A percentile compares a stretch with the other conserved stretches of the same genome.
phyloP scores from a whole-genome alignment of 1,139 yeast species.

The Kodamaea ohmeri region DNA sequence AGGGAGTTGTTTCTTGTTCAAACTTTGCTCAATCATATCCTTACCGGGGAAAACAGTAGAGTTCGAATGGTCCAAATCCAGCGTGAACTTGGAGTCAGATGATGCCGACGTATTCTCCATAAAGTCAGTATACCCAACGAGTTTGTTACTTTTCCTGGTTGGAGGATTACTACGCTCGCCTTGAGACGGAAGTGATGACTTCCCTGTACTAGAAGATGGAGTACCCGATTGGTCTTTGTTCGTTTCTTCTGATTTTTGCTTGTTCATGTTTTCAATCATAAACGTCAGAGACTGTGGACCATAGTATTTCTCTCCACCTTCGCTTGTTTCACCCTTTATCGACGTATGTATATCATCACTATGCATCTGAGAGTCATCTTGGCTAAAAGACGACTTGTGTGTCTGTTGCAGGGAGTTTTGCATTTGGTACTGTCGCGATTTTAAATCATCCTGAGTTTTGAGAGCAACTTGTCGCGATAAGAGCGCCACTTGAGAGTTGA shows the following conservation, averaged over 20 bases:
- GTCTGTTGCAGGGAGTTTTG: neutral
- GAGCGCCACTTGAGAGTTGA: slow-evolving; percentile 15
- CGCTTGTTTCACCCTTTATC: slow-evolving; percentile 18
- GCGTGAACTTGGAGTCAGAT: slow-evolving; percentile 14
- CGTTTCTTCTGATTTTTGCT: slow-evolving; percentile 11
- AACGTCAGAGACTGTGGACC: slow-evolving; percentile 50
- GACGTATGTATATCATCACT: neutral
- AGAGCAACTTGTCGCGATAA: slow-evolving; percentile 3
- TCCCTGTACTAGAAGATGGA: neutral
- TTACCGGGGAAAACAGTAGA: slow-evolving; percentile 9
- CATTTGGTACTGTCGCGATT: neutral
- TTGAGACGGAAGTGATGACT: neutral
- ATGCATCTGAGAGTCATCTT: neutral
- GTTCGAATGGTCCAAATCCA: slow-evolving; percentile 13
- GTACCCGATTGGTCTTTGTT: slow-evolving; percentile 2
- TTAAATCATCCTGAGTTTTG: neutral
- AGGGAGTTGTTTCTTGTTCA: slow-evolving; percentile 31
- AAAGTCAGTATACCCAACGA: slow-evolving; percentile 4
- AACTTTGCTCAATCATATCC: slow-evolving; percentile 26
- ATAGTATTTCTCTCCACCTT: slow-evolving; percentile 40
- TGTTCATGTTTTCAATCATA: slow-evolving; percentile 39
- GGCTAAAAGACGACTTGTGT: neutral
- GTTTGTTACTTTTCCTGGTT: neutral
- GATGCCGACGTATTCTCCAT: slow-evolving; percentile 11
- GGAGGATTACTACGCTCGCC: neutral